phyloP scores from a whole-genome alignment of 2,329 filamentous ascomycete species.

The Neopestalotiopsis clavispora region DNA sequence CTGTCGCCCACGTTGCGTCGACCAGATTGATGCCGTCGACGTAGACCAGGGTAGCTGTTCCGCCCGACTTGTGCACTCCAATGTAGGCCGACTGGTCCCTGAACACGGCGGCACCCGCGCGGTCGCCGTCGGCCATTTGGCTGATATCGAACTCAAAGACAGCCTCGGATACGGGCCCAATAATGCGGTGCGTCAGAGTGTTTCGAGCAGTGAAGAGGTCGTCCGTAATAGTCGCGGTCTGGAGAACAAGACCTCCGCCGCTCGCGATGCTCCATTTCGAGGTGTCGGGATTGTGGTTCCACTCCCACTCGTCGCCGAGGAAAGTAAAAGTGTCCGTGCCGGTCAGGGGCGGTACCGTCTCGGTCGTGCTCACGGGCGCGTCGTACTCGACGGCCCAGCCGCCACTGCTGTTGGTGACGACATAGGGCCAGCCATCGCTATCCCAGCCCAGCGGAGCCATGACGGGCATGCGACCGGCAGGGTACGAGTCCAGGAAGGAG shows the following conservation, averaged over 20 bases:
- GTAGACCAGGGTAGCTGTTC: slow-evolving; percentile 30
- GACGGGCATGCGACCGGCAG: slow-evolving; percentile 59
- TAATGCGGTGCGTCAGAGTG: slow-evolving; percentile 49
- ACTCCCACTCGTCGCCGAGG: slow-evolving; percentile 56
- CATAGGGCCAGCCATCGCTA: slow-evolving; percentile 51
- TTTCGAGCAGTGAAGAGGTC: slow-evolving; percentile 52
- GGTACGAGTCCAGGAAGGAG: slow-evolving; percentile 58
- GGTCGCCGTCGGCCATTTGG: slow-evolving; percentile 53
- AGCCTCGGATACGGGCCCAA: slow-evolving; percentile 47
- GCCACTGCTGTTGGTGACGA: slow-evolving; percentile 44
- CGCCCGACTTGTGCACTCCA: slow-evolving; percentile 45
- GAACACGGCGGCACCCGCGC: slow-evolving; percentile 53
- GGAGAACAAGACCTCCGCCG: slow-evolving; percentile 46
- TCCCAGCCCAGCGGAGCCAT: slow-evolving; percentile 57
- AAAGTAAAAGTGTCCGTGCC: slow-evolving; percentile 49
- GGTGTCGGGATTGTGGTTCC: slow-evolving; percentile 63
- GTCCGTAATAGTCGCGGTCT: slow-evolving; percentile 52
- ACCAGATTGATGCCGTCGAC: slow-evolving; percentile 36
- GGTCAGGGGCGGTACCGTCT: slow-evolving; percentile 27
- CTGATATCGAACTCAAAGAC: slow-evolving; percentile 54
- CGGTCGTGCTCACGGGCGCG: slow-evolving; percentile 28
- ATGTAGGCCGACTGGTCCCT: slow-evolving; percentile 57
- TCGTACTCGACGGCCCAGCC: slow-evolving; percentile 50
- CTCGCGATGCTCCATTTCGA: slow-evolving; percentile 42
- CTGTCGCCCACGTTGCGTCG: slow-evolving; percentile 22